Evolutionary conservation across 2,329 filamentous ascomycete genomes (phyloP).

Genomic region (Colletotrichum eleusines): DNA sequence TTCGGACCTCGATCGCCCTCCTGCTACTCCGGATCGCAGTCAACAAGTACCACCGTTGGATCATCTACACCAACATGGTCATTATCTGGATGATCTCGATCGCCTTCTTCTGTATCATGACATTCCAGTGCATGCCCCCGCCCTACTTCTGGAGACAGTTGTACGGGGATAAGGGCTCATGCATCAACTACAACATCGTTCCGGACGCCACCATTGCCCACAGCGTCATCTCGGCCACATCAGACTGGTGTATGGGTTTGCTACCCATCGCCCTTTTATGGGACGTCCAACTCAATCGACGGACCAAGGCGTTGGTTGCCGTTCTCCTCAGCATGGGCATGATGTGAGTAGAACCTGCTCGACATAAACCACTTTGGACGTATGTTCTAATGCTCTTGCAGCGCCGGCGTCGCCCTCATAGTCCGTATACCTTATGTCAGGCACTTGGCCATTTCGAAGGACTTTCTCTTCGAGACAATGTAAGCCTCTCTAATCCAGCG

Average conservation of each 20-base stretch:
- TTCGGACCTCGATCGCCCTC: conserved; percentile 56
- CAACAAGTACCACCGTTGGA: conserved; percentile 49
- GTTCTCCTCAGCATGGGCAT: conserved; percentile 63
- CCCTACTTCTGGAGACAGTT: conserved; percentile 62
- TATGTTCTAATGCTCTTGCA: conserved; percentile 40
- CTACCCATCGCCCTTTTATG: conserved; percentile 65
- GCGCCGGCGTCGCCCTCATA: conserved; percentile 55
- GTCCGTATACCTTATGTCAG: conserved; percentile 53
- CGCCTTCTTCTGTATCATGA: conserved; percentile 59
- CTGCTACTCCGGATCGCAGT: conserved; percentile 57
- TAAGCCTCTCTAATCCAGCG: conserved; percentile 28
- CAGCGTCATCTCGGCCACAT: conserved; percentile 58
- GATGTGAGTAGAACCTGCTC: conserved; percentile 53
- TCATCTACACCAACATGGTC: conserved; percentile 50
- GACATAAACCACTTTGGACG: neutral
- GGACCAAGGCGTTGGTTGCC: conserved; percentile 60
- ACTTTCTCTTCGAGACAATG: conserved; percentile 51
- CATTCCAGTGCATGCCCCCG: conserved; percentile 63
- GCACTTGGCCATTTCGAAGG: conserved; percentile 45
- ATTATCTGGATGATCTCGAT: conserved; percentile 54
- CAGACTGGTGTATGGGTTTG: conserved; percentile 62
- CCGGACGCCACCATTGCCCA: conserved; percentile 59
- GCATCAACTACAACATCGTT: conserved; percentile 55
- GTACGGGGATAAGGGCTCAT: conserved; percentile 52
- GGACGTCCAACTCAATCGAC: conserved; percentile 61